These are phyloP conservation scores for Amanita phalloides DNA, from an alignment of 768 basidiomycete genomes.

Conservation along the genomic window DNA sequence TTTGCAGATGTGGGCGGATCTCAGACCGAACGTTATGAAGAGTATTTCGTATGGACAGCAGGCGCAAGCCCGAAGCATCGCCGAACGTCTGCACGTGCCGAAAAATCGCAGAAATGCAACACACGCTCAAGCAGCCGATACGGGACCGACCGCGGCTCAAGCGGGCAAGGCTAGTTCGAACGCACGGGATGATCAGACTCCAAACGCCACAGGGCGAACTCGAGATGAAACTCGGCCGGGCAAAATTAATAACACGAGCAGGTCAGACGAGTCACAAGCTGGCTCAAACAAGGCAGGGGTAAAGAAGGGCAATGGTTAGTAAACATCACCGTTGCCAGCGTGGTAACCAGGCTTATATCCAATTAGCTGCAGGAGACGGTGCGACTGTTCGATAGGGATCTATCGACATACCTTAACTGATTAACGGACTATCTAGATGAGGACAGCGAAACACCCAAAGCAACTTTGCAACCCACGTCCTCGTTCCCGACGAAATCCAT, in stretches of 20 bases:
- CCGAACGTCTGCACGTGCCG: constrained; percentile 35
- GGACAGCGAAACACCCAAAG: not conserved
- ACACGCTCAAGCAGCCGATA: constrained; percentile 4
- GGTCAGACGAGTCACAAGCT: not conserved
- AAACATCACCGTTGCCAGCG: not conserved
- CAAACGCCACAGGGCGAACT: not conserved
- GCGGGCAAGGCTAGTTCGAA: not conserved
- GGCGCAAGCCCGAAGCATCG: constrained; percentile 31
- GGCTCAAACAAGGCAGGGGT: not conserved
- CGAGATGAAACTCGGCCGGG: not conserved
- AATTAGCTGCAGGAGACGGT: constrained; percentile 3
- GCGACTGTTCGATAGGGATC: not conserved
- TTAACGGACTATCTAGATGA: not conserved
- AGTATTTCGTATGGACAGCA: constrained; percentile 28
- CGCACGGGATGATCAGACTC: not conserved
- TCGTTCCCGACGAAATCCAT: not conserved
- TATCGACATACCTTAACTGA: not conserved
- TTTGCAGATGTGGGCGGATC: constrained; percentile 85
- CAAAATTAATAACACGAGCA: not conserved
- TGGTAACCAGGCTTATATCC: constrained; percentile 1
- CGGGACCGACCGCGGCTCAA: not conserved
- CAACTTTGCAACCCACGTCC: not conserved
- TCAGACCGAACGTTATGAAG: constrained; percentile 44
- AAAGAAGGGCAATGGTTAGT: constrained; percentile 2
- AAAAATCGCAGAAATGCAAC: constrained; percentile 20